phyloP scores from a whole-genome alignment of 345 rosid species.

The Ceriops tagal region DNA sequence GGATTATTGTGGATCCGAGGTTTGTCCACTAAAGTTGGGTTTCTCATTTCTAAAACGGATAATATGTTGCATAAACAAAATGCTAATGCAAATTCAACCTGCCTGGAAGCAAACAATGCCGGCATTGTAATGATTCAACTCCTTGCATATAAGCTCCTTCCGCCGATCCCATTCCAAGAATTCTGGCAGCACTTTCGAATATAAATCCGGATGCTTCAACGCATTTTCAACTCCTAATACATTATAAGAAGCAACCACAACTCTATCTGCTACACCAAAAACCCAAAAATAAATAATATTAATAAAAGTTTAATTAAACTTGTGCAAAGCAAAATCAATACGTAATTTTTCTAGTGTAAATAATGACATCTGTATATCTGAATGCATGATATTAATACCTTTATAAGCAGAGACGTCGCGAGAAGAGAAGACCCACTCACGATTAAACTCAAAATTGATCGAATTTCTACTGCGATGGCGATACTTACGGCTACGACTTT shows the following conservation, averaged over 20 bases:
- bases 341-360: neutral
- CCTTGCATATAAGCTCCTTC: conserved; percentile 23
- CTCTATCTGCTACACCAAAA: conserved; percentile 19
- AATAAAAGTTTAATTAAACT: neutral
- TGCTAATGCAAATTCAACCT: conserved; percentile 10
- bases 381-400: conserved; percentile 17
- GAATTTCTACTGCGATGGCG: conserved; percentile 5
- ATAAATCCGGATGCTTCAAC: conserved; percentile 28
- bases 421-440: conserved; percentile 36
- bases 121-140: conserved; percentile 25
- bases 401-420: conserved; percentile 26
- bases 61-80: neutral
- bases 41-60: neutral
- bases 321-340: neutral
- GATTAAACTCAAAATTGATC: conserved; percentile 14
- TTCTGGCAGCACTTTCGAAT: conserved; percentile 15
- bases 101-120: conserved; percentile 33
- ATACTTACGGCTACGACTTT: neutral
- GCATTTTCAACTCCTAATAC: conserved; percentile 28
- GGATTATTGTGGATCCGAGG: too few relatives aligned
- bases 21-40: too few relatives aligned
- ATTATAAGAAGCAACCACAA: conserved; percentile 27
- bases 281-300: neutral
- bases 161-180: conserved; percentile 32
- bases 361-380: neutral